Evolutionary conservation across 768 basidiomycete species (phyloP).

Genomic region (Pilatotrama ljubarskyi): DNA sequence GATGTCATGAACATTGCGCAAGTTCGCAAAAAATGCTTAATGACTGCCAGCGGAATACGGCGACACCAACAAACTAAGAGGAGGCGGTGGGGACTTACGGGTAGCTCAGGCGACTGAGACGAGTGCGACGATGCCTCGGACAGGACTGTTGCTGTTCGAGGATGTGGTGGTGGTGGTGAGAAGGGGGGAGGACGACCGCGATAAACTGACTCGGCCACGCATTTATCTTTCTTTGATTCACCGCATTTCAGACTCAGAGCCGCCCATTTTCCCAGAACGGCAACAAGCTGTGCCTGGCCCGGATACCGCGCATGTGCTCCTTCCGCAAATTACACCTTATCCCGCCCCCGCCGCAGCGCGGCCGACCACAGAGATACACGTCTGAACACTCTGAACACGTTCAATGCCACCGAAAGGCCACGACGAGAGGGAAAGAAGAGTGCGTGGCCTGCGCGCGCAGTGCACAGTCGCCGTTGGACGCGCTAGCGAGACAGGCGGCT

Average conservation of each 20-base stretch:
- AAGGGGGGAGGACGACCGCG: constrained; percentile 19
- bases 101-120: constrained; percentile 19
- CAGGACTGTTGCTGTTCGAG: constrained; percentile 23
- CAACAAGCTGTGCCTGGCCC: constrained; percentile 20
- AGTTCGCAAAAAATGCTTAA: constrained; percentile 18
- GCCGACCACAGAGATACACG: constrained; percentile 2
- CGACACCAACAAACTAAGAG: constrained; percentile 15
- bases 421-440: background rate
- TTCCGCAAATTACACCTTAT: background rate
- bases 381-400: constrained; percentile 9
- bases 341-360: constrained; percentile 5
- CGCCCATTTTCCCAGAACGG: constrained; percentile 21
- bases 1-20: constrained; percentile 16
- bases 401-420: background rate
- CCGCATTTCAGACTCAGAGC: constrained; percentile 33
- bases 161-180: constrained; percentile 23
- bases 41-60: constrained; percentile 23
- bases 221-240: constrained; percentile 25
- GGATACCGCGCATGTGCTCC: constrained; percentile 15
- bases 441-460: constrained; percentile 3
- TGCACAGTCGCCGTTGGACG: background rate
- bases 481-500: constrained; percentile 3
- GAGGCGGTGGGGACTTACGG: constrained; percentile 14
- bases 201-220: constrained; percentile 27
- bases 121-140: constrained; percentile 13